A percentile compares a stretch with the other conserved stretches of the same genome.
phyloP scores from a whole-genome alignment of 2,329 filamentous ascomycete species.

The Rachicladosporium sp. region DNA sequence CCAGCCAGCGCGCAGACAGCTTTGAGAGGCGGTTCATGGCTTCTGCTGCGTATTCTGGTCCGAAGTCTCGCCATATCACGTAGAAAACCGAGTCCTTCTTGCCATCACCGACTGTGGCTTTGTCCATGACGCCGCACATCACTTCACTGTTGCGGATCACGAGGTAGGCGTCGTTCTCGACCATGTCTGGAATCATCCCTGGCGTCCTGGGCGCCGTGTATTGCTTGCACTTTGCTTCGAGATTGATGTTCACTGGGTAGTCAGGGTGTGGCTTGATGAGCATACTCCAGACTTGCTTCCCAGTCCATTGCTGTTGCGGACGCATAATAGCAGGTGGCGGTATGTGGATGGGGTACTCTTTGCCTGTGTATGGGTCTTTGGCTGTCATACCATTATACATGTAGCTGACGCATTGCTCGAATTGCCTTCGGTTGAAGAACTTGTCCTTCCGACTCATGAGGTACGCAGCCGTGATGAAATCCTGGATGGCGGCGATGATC shows the following conservation, averaged over 20 bases:
- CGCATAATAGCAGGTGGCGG: conserved; percentile 80
- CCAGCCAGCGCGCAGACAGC: conserved; percentile 76
- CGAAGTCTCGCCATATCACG: conserved; percentile 88
- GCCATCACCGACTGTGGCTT: conserved; percentile 88
- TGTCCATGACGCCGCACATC: conserved; percentile 97
- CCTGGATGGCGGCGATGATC: conserved; percentile 96
- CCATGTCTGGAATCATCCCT: conserved; percentile 62
- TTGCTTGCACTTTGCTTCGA: conserved; percentile 83
- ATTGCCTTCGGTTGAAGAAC: conserved; percentile 81
- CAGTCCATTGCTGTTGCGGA: conserved; percentile 82
- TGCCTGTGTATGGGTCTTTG: conserved; percentile 33
- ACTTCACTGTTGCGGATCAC: conserved; percentile 93
- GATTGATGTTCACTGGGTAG: conserved; percentile 74
- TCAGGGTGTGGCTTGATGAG: conserved; percentile 78
- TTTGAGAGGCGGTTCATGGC: conserved; percentile 93
- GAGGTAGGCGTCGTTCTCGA: conserved; percentile 65
- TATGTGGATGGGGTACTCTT: conserved; percentile 58
- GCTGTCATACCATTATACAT: conserved; percentile 68
- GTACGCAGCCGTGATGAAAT: conserved; percentile 95
- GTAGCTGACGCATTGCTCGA: conserved; percentile 80
- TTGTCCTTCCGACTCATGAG: conserved; percentile 82
- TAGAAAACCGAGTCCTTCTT: conserved; percentile 99
- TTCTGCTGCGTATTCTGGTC: conserved; percentile 72
- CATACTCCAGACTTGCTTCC: conserved; percentile 90
- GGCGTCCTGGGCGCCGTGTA: conserved; percentile 51